Percentiles rank a stretch among this genome's conserved stretches.
These are phyloP conservation scores for Fonsecaea pedrosoi DNA, from an alignment of 2,329 filamentous ascomycete species.

Conservation along the genomic window DNA sequence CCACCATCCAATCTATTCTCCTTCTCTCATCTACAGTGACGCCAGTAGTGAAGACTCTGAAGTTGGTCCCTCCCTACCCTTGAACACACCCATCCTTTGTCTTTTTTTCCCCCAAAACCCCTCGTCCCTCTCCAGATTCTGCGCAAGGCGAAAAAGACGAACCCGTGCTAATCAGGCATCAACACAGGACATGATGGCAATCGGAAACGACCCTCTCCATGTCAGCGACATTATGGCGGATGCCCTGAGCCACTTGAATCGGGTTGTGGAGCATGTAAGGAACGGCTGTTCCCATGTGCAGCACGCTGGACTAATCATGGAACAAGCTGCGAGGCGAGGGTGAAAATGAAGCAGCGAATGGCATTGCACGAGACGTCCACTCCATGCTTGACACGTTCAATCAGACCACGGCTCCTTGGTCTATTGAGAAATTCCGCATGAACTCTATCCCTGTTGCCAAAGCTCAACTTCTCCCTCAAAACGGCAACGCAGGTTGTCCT, in stretches of 20 bases:
- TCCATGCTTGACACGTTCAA: slow-evolving; percentile 46
- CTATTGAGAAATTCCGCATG: slow-evolving; percentile 40
- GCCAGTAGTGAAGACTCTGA: slow-evolving; percentile 34
- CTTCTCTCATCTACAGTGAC: slow-evolving; percentile 39
- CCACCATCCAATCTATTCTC: slow-evolving; percentile 30
- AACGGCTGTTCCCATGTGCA: slow-evolving; percentile 15
- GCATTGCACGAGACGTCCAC: slow-evolving; percentile 46
- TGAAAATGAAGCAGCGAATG: slow-evolving; percentile 45
- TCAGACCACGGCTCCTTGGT: slow-evolving; percentile 42
- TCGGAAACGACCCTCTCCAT: slow-evolving; percentile 36
- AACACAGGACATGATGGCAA: slow-evolving; percentile 37
- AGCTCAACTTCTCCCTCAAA: slow-evolving; percentile 16
- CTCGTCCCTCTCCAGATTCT: background rate
- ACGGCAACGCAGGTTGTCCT: slow-evolving; percentile 14
- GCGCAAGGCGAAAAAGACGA: slow-evolving; percentile 3
- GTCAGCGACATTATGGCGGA: slow-evolving; percentile 39
- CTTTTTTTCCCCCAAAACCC: no score
- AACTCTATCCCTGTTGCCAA: slow-evolving; percentile 25
- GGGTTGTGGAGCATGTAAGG: slow-evolving; percentile 41
- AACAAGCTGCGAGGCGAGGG: slow-evolving; percentile 45
- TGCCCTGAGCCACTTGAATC: slow-evolving; percentile 36
- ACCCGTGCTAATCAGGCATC: slow-evolving; percentile 31
- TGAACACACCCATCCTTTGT: background rate
- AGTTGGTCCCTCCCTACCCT: slow-evolving; percentile 19
- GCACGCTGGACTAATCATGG: slow-evolving; percentile 33